phyloP scores from a whole-genome alignment of 2,329 filamentous ascomycete species.

The Claviceps spartinae region DNA sequence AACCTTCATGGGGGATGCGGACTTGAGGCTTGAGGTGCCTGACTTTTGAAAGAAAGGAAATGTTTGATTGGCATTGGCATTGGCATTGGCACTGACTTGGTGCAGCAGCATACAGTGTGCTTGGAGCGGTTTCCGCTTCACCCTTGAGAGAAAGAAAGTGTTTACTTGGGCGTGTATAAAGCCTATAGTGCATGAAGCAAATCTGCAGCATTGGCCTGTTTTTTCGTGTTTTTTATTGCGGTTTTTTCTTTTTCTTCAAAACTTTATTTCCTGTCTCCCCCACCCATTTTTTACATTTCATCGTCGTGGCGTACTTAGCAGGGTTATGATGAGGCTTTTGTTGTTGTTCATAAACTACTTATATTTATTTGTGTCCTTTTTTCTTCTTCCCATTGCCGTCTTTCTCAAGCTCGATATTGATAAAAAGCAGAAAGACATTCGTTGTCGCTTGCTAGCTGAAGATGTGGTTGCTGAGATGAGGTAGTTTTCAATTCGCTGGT shows the following conservation, averaged over 20 bases:
- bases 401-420: too few species aligned
- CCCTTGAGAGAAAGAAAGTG: neutral
- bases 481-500: too few species aligned
- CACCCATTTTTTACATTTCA: neutral
- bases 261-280: neutral
- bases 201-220: conserved; percentile 5
- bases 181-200: neutral
- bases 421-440: too few species aligned
- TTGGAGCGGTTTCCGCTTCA: neutral
- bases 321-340: conserved; percentile 5
- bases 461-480: too few species aligned
- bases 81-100: too few species aligned
- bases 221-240: conserved; percentile 1
- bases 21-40: conserved; percentile 4
- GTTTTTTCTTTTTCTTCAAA: neutral
- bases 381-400: too few species aligned
- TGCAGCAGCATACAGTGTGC: neutral
- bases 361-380: too few species aligned
- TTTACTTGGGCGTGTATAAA: neutral
- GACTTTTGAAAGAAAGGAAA: too few species aligned
- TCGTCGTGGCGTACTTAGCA: conserved; percentile 5
- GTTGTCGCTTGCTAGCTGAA: too few species aligned
- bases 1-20: conserved; percentile 46
- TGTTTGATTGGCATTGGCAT: too few species aligned
- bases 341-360: too few species aligned